Evolutionary conservation across 2,329 filamentous ascomycete genomes (phyloP).

Genomic region (Apiospora rasikravindrae): DNA sequence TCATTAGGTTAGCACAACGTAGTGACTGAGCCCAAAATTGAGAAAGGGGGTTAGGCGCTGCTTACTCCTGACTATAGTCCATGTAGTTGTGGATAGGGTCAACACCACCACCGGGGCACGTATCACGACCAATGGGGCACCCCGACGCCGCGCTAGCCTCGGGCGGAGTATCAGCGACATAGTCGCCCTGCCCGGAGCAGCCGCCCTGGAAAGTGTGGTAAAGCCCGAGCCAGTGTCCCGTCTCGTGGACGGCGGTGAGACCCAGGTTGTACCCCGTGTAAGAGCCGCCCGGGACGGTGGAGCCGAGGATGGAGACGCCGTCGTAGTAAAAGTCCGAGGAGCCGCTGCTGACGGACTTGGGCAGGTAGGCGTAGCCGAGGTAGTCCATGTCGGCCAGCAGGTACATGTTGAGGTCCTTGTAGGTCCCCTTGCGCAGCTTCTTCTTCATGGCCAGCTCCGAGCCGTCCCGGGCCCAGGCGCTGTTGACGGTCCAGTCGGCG

Average conservation of each 20-base stretch:
- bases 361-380: conserved; percentile 20
- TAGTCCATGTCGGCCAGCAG: conserved; percentile 12
- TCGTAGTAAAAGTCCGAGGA: conserved; percentile 32
- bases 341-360: conserved; percentile 25
- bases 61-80: conserved; percentile 23
- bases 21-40: not conserved
- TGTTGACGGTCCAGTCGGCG: conserved; percentile 47
- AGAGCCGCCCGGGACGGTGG: conserved; percentile 28
- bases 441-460: conserved; percentile 45
- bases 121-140: conserved; percentile 20
- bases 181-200: conserved; percentile 39
- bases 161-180: conserved; percentile 42
- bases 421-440: conserved; percentile 45
- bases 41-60: not conserved
- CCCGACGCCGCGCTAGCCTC: conserved; percentile 32
- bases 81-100: conserved; percentile 26
- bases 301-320: conserved; percentile 27
- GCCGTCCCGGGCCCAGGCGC: conserved; percentile 44
- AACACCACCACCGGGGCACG: conserved; percentile 19
- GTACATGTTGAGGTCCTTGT: conserved; percentile 47
- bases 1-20: not conserved
- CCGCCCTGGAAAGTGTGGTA: conserved; percentile 43
- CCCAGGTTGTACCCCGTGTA: conserved; percentile 34
- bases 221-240: conserved; percentile 45
- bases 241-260: conserved; percentile 40